Conservation (phyloP, 192 early-diverging fungal genomes). For the Rhizophagus sp. region DNA sequence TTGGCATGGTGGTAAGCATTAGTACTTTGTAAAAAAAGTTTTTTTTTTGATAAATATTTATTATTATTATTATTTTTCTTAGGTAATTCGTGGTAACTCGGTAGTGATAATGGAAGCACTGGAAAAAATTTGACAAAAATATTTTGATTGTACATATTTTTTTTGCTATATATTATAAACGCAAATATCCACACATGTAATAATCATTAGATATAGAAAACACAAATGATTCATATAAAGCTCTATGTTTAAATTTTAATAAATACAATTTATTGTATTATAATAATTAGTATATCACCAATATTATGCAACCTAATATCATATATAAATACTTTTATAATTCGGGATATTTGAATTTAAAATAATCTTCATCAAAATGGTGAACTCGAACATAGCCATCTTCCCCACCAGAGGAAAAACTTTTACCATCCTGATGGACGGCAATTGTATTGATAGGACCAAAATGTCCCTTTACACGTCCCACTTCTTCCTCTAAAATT, state of each 20-base stretch:
- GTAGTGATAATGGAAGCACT: constrained; percentile 32
- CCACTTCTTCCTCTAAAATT: constrained; percentile 95
- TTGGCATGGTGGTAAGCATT: constrained; percentile 83
- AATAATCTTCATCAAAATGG: constrained; percentile 95
- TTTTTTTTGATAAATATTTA: too few species aligned
- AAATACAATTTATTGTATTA: neutral
- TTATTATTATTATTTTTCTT: neutral
- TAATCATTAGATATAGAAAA: too few species aligned
- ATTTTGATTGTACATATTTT: neutral
- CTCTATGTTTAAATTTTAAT: neutral
- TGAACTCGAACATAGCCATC: constrained; percentile 98
- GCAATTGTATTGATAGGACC: constrained; percentile 99
- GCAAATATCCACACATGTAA: neutral
- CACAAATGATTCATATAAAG: neutral
- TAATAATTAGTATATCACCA: neutral
- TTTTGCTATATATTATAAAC: neutral
- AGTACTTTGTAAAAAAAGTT: neutral
- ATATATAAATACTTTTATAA: constrained; percentile 35
- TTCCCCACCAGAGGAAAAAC: constrained; percentile 95
- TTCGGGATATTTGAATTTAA: constrained; percentile 81
- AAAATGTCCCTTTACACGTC: constrained; percentile 97
- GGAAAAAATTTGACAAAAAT: constrained; percentile 20
- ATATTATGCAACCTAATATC: neutral
- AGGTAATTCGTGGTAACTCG: constrained; percentile 32
- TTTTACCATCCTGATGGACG: constrained; percentile 91